Evolutionary conservation across 371 early-diverging fungal genomes (phyloP), one percentile per base, ranked within the genome.

Genomic region (Mortierella sp.): DNA sequence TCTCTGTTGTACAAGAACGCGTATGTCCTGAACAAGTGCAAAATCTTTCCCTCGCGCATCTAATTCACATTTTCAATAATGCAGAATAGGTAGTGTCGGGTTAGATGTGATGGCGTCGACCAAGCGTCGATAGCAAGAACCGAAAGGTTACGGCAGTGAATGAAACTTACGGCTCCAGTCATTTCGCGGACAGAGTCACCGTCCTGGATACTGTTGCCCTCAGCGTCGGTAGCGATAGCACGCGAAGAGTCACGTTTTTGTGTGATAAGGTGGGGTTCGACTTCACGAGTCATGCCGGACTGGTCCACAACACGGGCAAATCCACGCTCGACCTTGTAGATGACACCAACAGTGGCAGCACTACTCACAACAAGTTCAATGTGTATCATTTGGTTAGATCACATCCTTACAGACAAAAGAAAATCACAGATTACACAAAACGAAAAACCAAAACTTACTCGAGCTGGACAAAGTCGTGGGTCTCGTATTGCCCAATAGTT

Each of bases 401-500:
- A 60, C 18, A 32, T 7, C n/a, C 16, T 4, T 60, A 4, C 6
- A 32, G 32, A 60, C 32, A 21, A 55, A 75, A 41, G 16, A 70
- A 27, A 32, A 32, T 4, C 18, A 21, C 51, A 18, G 24, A 5
- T 71, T 49, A 3, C 11, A 6, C n/a, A 38, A 1, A 49, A 21
- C 12, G 16, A 49, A 60, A 60, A 32, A 16, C 32, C 14, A 32
- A 5, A 54, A 90, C 92, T 83, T 90, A 94, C 94, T 93, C 94
- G n/a, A 97, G 90, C 79, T 94, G 93, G 1, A 98, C 97, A 58
- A 97, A 89, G 82, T 98, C 98, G 72, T 97, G 95, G 44, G 96
- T 88, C 70, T 97, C 97, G 82, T 94, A 96, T 44, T 93, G 88
- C 24, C 90, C 90, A 16, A 85, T 74, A 18, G 83, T 86, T 14